Evolutionary conservation across 1,284 basidiomycete species (phyloP), one percentile per base, ranked within the genome.

Genomic region (Moesziomyces parantarcticus): DNA sequence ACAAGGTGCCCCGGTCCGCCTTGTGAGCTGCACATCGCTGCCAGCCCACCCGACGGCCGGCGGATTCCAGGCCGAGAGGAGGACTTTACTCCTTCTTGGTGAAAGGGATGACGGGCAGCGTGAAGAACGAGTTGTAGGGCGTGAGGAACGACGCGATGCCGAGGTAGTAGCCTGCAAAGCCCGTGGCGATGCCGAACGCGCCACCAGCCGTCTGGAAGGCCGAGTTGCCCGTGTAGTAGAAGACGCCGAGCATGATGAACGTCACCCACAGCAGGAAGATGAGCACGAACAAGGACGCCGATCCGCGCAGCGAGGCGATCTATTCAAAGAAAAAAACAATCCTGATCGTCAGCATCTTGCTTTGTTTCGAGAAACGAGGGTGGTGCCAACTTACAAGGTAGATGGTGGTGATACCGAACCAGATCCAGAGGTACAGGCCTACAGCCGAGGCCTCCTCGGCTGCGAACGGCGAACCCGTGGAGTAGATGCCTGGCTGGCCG

Each of bases 371-470:
- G n/a, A 5, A 40, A 20, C 14, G 16, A 21, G n/a, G 20, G 3
- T 23, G 22, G 13, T 5, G n/a, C 8, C 8, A 26, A 47, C 45
- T 47, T 23, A 47, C 45, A 9, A 77, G 53, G 64, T 75, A 75
- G 50, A 77, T 53, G 34, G 72, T 75, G 13, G 75, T 77, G 54
- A 77, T 75, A 32, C 75, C 75, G 29, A 77, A 71, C 75, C 75
- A 77, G 41, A 77, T 58, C 66, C 66, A 77, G 26, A 75, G 61
- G 61, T 57, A 74, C 22, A 75, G 53, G 1, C 76, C 75, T 16
- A 78, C 64, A 5, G 74, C 76, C 13, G 7, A 26, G 2, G 50
- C 52, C 1, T 56, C 74, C 50, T 78, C 66, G 16, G 36, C 52
- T 8, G 68, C 73, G 20, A 47, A 73, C 16, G 52, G 50, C 9